Conservation (phyloP, 2,329 filamentous ascomycete genomes). For the Exutisphaerella laricina region DNA sequence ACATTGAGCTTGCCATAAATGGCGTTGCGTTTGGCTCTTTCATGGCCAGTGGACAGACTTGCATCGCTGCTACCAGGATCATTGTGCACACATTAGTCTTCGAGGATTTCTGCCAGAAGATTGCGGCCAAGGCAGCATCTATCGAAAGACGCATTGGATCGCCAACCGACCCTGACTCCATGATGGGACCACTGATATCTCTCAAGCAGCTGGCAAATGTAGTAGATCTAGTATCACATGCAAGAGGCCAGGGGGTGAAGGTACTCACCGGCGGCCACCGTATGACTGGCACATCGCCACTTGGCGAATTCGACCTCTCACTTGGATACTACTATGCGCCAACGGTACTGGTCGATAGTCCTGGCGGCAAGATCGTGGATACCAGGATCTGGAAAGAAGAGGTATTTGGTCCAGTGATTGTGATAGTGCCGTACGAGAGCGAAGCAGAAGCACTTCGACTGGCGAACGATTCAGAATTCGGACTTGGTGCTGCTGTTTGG, state of each 20-base stretch:
- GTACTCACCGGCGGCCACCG: slow-evolving; percentile 42
- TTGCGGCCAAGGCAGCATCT: slow-evolving; percentile 57
- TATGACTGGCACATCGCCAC: slow-evolving; percentile 43
- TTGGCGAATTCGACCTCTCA: slow-evolving; percentile 49
- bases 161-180: slow-evolving; percentile 63
- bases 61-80: slow-evolving; percentile 51
- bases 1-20: slow-evolving; percentile 44
- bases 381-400: slow-evolving; percentile 43
- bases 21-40: slow-evolving; percentile 54
- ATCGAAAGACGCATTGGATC: slow-evolving; percentile 60
- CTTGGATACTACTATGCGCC: slow-evolving; percentile 49
- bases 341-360: slow-evolving; percentile 33
- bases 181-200: slow-evolving; percentile 62
- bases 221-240: slow-evolving; percentile 61
- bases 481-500: slow-evolving; percentile 48
- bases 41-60: slow-evolving; percentile 56
- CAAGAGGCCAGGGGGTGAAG: slow-evolving; percentile 54
- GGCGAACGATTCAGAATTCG: slow-evolving; percentile 49
- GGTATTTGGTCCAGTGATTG: slow-evolving; percentile 43
- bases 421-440: slow-evolving; percentile 43
- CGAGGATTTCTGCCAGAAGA: slow-evolving; percentile 55
- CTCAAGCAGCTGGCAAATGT: slow-evolving; percentile 53
- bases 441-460: slow-evolving; percentile 45
- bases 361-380: slow-evolving; percentile 21
- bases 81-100: slow-evolving; percentile 46